phyloP scores from a whole-genome alignment of 1,139 yeast species.

The Kodamaea fungicola region DNA sequence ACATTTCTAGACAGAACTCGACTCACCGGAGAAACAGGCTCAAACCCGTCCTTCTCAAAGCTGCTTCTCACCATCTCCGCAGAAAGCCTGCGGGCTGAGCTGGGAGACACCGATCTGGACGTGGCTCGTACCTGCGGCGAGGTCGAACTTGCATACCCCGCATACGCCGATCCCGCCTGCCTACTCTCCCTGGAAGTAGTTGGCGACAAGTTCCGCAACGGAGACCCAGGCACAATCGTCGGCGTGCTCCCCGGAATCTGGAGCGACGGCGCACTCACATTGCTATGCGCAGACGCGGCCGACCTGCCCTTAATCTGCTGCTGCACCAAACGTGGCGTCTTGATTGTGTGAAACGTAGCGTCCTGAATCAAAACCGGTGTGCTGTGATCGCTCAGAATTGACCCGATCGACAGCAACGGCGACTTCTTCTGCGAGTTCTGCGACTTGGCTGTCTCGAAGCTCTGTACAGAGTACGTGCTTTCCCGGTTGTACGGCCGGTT shows the following conservation, averaged over 20 bases:
- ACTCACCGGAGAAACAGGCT: too few species aligned
- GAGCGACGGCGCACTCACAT: not conserved
- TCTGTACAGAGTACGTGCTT: conserved; percentile 21
- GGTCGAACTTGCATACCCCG: not conserved
- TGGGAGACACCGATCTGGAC: too few species aligned
- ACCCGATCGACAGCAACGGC: conserved; percentile 5
- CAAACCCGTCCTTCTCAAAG: too few species aligned
- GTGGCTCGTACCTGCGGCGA: not conserved
- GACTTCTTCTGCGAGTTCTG: conserved; percentile 11
- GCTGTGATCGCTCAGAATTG: conserved; percentile 8
- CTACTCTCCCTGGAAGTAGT: not conserved
- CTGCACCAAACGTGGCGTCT: conserved; percentile 10
- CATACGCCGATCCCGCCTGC: not conserved
- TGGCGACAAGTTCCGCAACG: not conserved
- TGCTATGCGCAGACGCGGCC: not conserved
- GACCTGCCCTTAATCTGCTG: not conserved
- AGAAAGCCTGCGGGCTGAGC: too few species aligned
- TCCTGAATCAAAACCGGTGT: conserved; percentile 24
- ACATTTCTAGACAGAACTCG: too few species aligned
- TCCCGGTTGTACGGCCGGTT: conserved; percentile 1
- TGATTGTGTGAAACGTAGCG: conserved; percentile 19
- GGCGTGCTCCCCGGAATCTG: not conserved
- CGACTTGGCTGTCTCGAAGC: conserved; percentile 29
- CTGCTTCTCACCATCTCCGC: too few species aligned
- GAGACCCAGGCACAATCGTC: not conserved